A percentile compares a stretch with the other conserved stretches of the same genome.
Evolutionary conservation across 2,329 filamentous ascomycete species (phyloP).

Genomic region (Nemania sp.): DNA sequence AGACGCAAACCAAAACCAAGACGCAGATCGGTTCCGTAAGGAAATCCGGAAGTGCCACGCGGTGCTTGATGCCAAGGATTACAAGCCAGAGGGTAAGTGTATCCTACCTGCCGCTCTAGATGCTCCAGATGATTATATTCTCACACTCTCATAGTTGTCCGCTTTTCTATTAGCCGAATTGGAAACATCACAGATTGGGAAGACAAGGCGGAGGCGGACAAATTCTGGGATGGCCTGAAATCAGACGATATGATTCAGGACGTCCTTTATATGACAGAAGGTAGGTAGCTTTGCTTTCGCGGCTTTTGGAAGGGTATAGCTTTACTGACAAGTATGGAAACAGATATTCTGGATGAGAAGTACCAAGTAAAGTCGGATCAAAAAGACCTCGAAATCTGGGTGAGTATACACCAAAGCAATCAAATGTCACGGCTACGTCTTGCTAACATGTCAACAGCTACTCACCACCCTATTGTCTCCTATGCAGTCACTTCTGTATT

Average conservation of each 20-base stretch:
- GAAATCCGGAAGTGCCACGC: slow-evolving; percentile 14
- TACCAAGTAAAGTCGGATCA: slow-evolving; percentile 18
- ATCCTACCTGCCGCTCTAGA: not conserved
- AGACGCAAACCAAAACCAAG: slow-evolving; percentile 14
- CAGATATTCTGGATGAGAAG: slow-evolving; percentile 24
- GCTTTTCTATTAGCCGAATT: slow-evolving; percentile 22
- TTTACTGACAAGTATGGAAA: not conserved
- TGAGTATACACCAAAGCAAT: slow-evolving; percentile 2
- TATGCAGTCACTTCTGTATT: slow-evolving; percentile 19
- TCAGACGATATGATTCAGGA: slow-evolving; percentile 16
- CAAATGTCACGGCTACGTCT: not conserved
- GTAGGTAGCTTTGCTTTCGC: not conserved
- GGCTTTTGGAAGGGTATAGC: not conserved
- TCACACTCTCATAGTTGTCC: slow-evolving; percentile 11
- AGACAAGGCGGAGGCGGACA: slow-evolving; percentile 11
- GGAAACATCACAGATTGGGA: slow-evolving; percentile 22
- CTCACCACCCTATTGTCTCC: slow-evolving; percentile 24
- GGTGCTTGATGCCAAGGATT: slow-evolving; percentile 9
- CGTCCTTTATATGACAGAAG: slow-evolving; percentile 20
- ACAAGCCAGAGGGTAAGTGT: slow-evolving; percentile 20
- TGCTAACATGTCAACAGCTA: slow-evolving; percentile 8
- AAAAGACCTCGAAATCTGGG: slow-evolving; percentile 23
- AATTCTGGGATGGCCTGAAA: slow-evolving; percentile 17
- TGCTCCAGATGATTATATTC: slow-evolving; percentile 2
- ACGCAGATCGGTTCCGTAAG: slow-evolving; percentile 18